Conservation (phyloP, 176 grass and related monocot genomes). For the Melocanna baccifera region DNA sequence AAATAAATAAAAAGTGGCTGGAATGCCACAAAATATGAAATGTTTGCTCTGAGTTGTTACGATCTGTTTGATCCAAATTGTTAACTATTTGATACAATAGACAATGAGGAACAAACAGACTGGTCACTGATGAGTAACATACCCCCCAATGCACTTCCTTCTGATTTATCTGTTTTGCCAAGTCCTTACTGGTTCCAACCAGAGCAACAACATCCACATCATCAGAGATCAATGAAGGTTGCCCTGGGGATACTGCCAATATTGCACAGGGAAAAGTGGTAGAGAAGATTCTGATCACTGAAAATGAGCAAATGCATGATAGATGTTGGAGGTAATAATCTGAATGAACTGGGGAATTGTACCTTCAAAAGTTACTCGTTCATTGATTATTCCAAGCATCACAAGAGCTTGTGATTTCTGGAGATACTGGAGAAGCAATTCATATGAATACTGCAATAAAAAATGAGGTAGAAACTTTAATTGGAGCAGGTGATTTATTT, state of each 20-base stretch:
- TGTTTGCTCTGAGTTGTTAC: not conserved
- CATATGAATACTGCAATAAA: constrained; percentile 83
- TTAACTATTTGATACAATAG: constrained; percentile 13
- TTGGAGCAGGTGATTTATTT: not conserved
- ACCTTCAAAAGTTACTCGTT: constrained; percentile 95
- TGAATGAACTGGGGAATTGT: constrained; percentile 4
- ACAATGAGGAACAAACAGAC: constrained; percentile 9
- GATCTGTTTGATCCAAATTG: not conserved
- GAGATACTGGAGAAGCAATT: constrained; percentile 86
- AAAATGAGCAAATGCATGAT: constrained; percentile 29
- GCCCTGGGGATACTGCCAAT: constrained; percentile 70
- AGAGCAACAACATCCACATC: constrained; percentile 80
- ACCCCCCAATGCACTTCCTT: constrained; percentile 99
- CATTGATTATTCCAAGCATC: constrained; percentile 87
- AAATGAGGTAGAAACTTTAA: constrained; percentile 11
- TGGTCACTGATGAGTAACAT: constrained; percentile 25
- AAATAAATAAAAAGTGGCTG: not conserved
- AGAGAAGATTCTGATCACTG: constrained; percentile 26
- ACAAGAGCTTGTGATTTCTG: constrained; percentile 83
- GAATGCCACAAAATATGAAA: not conserved
- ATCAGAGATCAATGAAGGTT: constrained; percentile 80
- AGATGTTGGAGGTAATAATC: not conserved
- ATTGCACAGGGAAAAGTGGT: constrained; percentile 25
- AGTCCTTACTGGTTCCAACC: constrained; percentile 80
- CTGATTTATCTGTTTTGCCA: constrained; percentile 96